phyloP scores from a whole-genome alignment of 441 rosid species.

The Aleurites moluccanus region DNA sequence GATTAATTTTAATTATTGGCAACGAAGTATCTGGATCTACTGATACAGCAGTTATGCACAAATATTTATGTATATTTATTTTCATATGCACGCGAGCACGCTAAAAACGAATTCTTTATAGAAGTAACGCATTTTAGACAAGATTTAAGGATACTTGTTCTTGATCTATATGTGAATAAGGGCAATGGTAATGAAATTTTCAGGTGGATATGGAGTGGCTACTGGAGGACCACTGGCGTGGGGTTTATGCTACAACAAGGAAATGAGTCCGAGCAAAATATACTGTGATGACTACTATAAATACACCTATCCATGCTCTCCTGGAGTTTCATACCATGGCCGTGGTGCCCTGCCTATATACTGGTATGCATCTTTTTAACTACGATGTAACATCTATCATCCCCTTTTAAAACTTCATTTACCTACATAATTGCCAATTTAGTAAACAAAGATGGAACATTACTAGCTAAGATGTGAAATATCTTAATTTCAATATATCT shows the following conservation, averaged over 20 bases:
- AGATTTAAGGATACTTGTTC: neutral
- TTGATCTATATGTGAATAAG: neutral
- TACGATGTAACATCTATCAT: neutral
- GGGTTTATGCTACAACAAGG: conserved; percentile 93
- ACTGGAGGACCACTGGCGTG: conserved; percentile 92
- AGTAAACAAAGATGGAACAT: too few relatives aligned
- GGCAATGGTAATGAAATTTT: conserved; percentile 7
- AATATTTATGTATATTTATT: too few relatives aligned
- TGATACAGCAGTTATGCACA: too few relatives aligned
- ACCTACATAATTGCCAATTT: neutral
- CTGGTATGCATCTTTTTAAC: conserved; percentile 44
- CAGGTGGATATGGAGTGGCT: conserved; percentile 95
- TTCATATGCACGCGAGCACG: too few relatives aligned
- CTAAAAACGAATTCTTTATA: too few relatives aligned
- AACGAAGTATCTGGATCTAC: too few relatives aligned
- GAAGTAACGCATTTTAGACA: too few relatives aligned
- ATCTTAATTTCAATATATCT: neutral
- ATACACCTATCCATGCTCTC: conserved; percentile 70
- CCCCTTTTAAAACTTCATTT: neutral
- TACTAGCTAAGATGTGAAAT: too few relatives aligned
- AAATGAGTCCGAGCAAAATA: conserved; percentile 71
- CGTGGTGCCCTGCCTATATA: conserved; percentile 88
- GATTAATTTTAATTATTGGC: neutral
- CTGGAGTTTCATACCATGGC: conserved; percentile 81
- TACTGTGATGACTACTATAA: conserved; percentile 82